Conservation (phyloP, 2,329 filamentous ascomycete genomes). For the Cladophialophora exuberans region DNA sequence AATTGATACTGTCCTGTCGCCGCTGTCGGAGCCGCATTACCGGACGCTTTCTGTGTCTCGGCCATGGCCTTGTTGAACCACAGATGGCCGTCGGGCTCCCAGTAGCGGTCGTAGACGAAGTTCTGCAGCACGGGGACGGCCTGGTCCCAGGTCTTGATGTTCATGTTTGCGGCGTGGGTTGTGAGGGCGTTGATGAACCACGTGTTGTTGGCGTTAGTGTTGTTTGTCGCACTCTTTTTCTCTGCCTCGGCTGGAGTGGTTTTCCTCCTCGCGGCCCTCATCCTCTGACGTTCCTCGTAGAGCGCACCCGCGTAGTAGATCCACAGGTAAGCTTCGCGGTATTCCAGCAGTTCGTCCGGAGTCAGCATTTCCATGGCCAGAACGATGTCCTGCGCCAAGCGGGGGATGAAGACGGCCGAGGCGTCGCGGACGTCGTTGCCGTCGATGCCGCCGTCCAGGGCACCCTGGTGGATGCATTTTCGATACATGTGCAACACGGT, state of each 20-base stretch:
- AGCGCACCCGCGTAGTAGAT: constrained; percentile 15
- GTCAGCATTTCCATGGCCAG: constrained; percentile 9
- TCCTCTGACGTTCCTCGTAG: constrained; percentile 7
- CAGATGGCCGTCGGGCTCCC: constrained; percentile 1
- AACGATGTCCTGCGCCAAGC: constrained; percentile 1
- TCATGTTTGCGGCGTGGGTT: not conserved
- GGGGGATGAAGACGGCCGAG: constrained; percentile 12
- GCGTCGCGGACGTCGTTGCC: constrained; percentile 12
- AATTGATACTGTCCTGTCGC: too few relatives aligned
- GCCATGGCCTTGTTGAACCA: constrained; percentile 10
- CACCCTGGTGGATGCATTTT: constrained; percentile 9
- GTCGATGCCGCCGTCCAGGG: constrained; percentile 11
- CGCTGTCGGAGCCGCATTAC: too few relatives aligned
- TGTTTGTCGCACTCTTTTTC: not conserved
- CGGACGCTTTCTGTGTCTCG: too few relatives aligned
- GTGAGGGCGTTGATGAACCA: constrained; percentile 9
- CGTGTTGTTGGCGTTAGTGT: too few relatives aligned
- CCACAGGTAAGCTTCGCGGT: constrained; percentile 16
- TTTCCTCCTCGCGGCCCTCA: not conserved
- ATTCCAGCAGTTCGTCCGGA: constrained; percentile 1
- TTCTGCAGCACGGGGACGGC: not conserved
- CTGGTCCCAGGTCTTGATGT: not conserved
- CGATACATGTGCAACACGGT: constrained; percentile 7
- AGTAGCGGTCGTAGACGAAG: constrained; percentile 7
- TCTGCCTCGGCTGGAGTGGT: not conserved